Percentiles rank a stretch among this genome's conserved stretches.
These are phyloP conservation scores for Quercus berberidifolia DNA, from an alignment of 306 rosid genomes.

Conservation along the genomic window DNA sequence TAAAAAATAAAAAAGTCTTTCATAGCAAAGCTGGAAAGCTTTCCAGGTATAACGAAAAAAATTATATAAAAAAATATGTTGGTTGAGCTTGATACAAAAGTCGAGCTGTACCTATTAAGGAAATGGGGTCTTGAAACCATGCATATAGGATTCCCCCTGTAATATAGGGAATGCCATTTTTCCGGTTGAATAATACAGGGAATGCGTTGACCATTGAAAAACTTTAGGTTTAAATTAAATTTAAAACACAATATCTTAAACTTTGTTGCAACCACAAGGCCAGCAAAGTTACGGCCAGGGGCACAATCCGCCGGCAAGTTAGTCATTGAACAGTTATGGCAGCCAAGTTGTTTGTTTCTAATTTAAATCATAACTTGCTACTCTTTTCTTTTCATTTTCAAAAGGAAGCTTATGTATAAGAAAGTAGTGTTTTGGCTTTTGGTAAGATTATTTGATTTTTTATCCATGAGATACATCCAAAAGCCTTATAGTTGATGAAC, in stretches of 20 bases:
- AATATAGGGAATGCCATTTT: not conserved
- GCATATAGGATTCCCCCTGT: not conserved
- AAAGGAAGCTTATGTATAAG: too few species aligned
- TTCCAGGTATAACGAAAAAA: too few species aligned
- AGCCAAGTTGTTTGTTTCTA: not conserved
- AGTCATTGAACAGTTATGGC: conserved; percentile 28
- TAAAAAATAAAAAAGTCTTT: too few species aligned
- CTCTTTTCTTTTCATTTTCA: conserved; percentile 2
- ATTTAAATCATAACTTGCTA: conserved; percentile 26
- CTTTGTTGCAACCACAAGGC: conserved; percentile 21
- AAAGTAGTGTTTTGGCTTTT: too few species aligned
- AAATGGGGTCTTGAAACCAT: not conserved
- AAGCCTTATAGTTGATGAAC: too few species aligned
- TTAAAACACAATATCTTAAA: not conserved
- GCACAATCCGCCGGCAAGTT: conserved; percentile 35
- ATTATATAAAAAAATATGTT: not conserved
- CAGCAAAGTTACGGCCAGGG: conserved; percentile 44
- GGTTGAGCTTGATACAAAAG: not conserved
- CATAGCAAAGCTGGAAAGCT: too few species aligned
- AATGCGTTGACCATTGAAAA: not conserved
- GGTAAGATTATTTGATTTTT: too few species aligned
- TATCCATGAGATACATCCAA: too few species aligned
- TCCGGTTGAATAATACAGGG: not conserved
- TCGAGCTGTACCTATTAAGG: not conserved
- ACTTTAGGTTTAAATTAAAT: not conserved